Evolutionary conservation across 2,329 filamentous ascomycete genomes (phyloP).

Genomic region (Amesomyces nigricolor): DNA sequence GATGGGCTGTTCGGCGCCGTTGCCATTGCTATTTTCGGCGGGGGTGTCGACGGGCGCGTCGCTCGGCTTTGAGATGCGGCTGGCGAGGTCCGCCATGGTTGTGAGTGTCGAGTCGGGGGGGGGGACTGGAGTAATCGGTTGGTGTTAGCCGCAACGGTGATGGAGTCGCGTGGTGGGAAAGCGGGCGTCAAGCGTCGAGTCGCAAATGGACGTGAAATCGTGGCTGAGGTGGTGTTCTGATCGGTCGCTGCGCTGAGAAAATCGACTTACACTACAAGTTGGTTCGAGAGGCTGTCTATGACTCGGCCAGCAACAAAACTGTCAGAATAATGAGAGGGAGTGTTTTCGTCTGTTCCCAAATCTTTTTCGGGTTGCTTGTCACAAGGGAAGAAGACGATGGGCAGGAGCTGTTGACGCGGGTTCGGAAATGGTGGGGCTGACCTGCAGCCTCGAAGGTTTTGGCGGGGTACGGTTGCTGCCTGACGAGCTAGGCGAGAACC

Average conservation of each 20-base stretch:
- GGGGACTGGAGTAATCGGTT: neutral
- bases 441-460: conserved; percentile 6
- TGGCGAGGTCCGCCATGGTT: conserved; percentile 46
- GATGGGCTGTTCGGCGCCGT: conserved; percentile 26
- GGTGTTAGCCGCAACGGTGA: neutral
- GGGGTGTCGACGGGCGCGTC: conserved; percentile 24
- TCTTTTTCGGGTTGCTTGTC: neutral
- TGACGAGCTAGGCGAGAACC: neutral
- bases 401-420: neutral
- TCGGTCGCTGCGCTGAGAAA: neutral
- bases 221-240: no score
- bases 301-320: no score
- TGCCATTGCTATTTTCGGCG: conserved; percentile 3
- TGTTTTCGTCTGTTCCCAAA: no score
- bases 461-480: conserved; percentile 12
- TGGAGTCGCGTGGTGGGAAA: neutral
- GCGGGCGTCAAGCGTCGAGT: neutral
- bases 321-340: no score
- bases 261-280: neutral
- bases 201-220: no score
- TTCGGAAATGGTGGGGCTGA: conserved; percentile 16
- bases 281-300: no score
- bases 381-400: conserved; percentile 3
- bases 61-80: conserved; percentile 45
- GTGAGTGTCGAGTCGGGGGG: conserved; percentile 3